phyloP scores from a whole-genome alignment of 805 yeast genomes.

The Nakazawaea holstii region DNA sequence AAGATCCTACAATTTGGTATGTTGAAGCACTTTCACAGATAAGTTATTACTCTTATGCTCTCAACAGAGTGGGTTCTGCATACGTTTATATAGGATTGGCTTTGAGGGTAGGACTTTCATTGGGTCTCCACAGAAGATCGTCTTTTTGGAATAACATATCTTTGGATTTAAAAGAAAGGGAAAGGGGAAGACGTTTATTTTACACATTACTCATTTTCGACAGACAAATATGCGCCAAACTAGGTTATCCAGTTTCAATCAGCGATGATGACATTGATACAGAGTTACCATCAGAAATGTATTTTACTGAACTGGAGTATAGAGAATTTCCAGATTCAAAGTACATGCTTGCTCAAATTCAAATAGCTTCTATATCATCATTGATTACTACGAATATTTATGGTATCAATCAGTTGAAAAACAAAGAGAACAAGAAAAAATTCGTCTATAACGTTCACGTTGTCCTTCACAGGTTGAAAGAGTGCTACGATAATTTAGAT shows the following conservation, averaged over 20 bases:
- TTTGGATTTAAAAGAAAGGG: slow-evolving; percentile 18
- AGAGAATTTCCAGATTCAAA: slow-evolving; percentile 10
- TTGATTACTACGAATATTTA: slow-evolving; percentile 9
- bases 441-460: slow-evolving; percentile 9
- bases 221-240: slow-evolving; percentile 78
- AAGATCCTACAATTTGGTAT: slow-evolving; percentile 6
- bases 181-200: slow-evolving; percentile 36
- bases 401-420: slow-evolving; percentile 3
- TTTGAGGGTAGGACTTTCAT: slow-evolving; percentile 1
- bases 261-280: slow-evolving; percentile 80
- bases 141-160: slow-evolving; percentile 8
- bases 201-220: slow-evolving; percentile 37
- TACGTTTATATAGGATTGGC: slow-evolving; percentile 9
- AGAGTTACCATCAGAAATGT: slow-evolving; percentile 46
- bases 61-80: slow-evolving; percentile 8
- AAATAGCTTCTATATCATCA: slow-evolving; percentile 5
- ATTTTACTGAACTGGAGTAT: slow-evolving; percentile 5
- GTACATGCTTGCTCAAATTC: slow-evolving; percentile 9
- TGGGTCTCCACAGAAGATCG: slow-evolving; percentile 11
- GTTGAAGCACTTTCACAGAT: slow-evolving; percentile 10
- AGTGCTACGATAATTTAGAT: slow-evolving; percentile 9
- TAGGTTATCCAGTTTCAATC: slow-evolving; percentile 73
- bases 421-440: neutral
- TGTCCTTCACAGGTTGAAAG: slow-evolving; percentile 7
- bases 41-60: slow-evolving; percentile 8